Evolutionary conservation across 148 eudicot species (phyloP), one percentile per base, ranked within the genome.

Genomic region (Oxyria digyna): DNA sequence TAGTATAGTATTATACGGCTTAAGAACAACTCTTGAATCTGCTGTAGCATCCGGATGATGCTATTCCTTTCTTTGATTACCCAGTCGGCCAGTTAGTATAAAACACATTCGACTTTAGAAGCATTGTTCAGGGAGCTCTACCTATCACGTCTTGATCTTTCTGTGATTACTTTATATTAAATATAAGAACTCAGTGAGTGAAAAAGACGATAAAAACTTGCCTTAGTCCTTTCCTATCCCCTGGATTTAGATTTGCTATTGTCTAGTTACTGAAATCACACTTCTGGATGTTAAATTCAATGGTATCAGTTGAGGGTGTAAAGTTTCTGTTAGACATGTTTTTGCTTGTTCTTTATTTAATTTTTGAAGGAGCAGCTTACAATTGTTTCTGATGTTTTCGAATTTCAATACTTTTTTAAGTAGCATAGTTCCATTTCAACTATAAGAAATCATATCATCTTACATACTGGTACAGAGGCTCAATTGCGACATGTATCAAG

Each of bases 401-500:
- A 38, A 38, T 5, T 23, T 10, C 0, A 4, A 23, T 23, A 52
- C 4, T 23, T 52, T 4, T 52, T 24, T 52, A 3, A 24, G 4
- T 52, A 23, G 3, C 62, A 9, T 24, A 23, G 31, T 52, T 52
- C n/a, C 29, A 20, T 52, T 23, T 21, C 10, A 7, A 27, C 27
- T 20, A 9, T 52, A 52, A 32, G 38, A 31, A 6, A 32, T 63
- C 42, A 2, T 63, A 8, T 63, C 15, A 37, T 29, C 67, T 63
- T n/a, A 3, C 17, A 31, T 3, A 17, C 17, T 45, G 48, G 21
- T 27, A 57, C 70, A 74, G 75, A 71, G 63, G 59, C 79, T 29
- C 55, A 37, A 42, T n/a, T 42, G 67, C 42, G 78, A 70, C 73
- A 62, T 33, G 74, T 74, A 50, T 52, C 77, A 48, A 45, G 74